Percentiles rank a stretch among this genome's conserved stretches.
phyloP scores from a whole-genome alignment of 495 filamentous ascomycete genomes.

The Opeltia flavorubescens region DNA sequence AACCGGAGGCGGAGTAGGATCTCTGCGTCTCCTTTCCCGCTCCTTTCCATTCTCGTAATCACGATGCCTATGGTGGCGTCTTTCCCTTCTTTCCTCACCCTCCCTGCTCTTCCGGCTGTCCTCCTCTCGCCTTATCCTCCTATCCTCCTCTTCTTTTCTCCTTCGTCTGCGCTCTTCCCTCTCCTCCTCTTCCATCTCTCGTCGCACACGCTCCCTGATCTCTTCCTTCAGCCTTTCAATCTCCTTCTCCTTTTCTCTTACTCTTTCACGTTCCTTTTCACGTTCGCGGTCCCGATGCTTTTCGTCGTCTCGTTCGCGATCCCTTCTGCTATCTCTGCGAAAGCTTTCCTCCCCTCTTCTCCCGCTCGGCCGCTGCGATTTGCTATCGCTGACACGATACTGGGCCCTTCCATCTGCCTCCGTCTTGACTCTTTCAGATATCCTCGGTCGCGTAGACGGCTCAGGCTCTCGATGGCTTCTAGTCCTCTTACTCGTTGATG shows the following conservation, averaged over 20 bases:
- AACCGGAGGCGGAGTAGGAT: constrained; percentile 1
- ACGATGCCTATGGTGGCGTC: constrained; percentile 1
- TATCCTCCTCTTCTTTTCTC: constrained; percentile 13
- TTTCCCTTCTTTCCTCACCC: constrained; percentile 6
- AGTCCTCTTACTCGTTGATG: background rate
- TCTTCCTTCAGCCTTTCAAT: constrained; percentile 9
- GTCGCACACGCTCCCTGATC: constrained; percentile 7
- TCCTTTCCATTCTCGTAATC: background rate
- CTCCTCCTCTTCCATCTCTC: constrained; percentile 6
- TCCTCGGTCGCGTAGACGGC: background rate
- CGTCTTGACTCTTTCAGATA: constrained; percentile 3
- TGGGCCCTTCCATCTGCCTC: background rate
- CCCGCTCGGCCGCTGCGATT: background rate
- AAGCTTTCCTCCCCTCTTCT: constrained; percentile 3
- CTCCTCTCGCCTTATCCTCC: constrained; percentile 6
- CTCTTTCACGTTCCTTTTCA: constrained; percentile 5
- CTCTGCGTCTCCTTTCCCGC: constrained; percentile 7
- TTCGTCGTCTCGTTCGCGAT: constrained; percentile 4
- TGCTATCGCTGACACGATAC: background rate
- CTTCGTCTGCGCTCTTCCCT: constrained; percentile 10
- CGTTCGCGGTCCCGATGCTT: constrained; percentile 22
- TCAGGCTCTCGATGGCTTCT: constrained; percentile 2
- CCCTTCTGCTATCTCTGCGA: constrained; percentile 1
- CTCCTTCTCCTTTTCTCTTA: constrained; percentile 9
- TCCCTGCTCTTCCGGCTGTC: constrained; percentile 11